Percentiles rank a stretch among this genome's conserved stretches.
Conservation (phyloP, 768 basidiomycete species). For the Tylopilus felleus region DNA sequence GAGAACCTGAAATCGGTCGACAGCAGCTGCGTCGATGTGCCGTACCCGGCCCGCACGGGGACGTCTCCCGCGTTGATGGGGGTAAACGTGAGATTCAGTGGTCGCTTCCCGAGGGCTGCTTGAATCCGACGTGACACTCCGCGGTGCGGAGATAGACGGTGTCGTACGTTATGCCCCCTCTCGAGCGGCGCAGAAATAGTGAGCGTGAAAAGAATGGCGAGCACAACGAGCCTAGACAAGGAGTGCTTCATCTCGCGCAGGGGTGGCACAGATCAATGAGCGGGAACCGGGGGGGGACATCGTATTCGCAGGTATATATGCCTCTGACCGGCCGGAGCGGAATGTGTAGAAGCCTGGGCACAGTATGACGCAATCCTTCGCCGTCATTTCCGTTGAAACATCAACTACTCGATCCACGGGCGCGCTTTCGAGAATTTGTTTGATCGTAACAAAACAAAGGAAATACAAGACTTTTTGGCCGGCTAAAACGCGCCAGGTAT, state of each 20-base stretch:
- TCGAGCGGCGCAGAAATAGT: not conserved
- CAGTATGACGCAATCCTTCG: not conserved
- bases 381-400: not conserved
- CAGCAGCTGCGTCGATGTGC: not conserved
- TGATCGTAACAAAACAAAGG: not conserved
- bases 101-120: not conserved
- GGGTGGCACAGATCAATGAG: not conserved
- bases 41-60: not conserved
- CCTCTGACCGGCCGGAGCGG: not conserved
- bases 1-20: not conserved
- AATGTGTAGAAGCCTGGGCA: not conserved
- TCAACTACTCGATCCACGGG: not conserved
- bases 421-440: not conserved
- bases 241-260: not conserved
- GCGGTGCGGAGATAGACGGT: slow-evolving; percentile 1
- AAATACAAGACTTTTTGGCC: not conserved
- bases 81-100: slow-evolving; percentile 5
- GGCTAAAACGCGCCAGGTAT: not conserved
- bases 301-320: not conserved
- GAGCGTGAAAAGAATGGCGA: not conserved
- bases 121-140: slow-evolving; percentile 4
- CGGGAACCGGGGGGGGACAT: not conserved
- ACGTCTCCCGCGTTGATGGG: not conserved
- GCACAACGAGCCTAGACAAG: not conserved
- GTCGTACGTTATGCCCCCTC: not conserved